A percentile compares a stretch with the other conserved stretches of the same genome.
These are phyloP conservation scores for Schizochytrium sp. DNA, from an alignment of 108 stramenopile genomes.

Conservation along the genomic window DNA sequence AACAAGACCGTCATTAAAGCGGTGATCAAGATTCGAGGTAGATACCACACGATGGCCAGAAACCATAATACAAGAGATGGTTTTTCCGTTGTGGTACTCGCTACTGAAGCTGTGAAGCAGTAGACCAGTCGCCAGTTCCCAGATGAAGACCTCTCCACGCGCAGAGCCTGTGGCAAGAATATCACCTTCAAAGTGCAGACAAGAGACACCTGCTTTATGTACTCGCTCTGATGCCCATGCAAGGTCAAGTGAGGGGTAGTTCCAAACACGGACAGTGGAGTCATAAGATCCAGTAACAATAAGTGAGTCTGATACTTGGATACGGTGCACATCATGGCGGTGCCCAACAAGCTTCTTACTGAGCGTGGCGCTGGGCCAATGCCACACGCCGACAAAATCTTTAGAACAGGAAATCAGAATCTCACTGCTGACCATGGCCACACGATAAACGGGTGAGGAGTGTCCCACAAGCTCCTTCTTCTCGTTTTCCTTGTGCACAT, in stretches of 20 bases:
- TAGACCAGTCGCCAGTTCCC: not conserved
- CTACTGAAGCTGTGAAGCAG: not conserved
- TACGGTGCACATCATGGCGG: conserved; percentile 53
- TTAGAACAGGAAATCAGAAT: not conserved
- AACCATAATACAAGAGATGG: conserved; percentile 53
- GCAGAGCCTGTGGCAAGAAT: conserved; percentile 48
- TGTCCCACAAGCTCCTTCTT: conserved; percentile 35
- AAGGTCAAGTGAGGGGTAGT: not conserved
- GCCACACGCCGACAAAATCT: conserved; percentile 55
- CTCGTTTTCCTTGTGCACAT: conserved; percentile 16
- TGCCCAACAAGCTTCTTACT: not conserved
- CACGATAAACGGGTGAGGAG: conserved; percentile 26
- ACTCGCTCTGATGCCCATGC: conserved; percentile 36
- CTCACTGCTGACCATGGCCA: conserved; percentile 11
- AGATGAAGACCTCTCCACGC: conserved; percentile 10
- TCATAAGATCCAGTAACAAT: conserved; percentile 70
- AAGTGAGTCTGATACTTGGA: conserved; percentile 9
- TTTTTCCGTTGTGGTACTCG: not conserved
- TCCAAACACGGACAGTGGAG: conserved; percentile 68
- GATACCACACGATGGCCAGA: conserved; percentile 9
- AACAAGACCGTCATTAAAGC: not conserved
- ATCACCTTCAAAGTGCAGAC: conserved; percentile 15
- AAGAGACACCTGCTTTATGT: conserved; percentile 21
- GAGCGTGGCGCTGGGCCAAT: conserved; percentile 53
- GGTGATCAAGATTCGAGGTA: conserved; percentile 22